Conservation (phyloP, 164 flowering plant genomes). For the Chimonanthus praecox region DNA sequence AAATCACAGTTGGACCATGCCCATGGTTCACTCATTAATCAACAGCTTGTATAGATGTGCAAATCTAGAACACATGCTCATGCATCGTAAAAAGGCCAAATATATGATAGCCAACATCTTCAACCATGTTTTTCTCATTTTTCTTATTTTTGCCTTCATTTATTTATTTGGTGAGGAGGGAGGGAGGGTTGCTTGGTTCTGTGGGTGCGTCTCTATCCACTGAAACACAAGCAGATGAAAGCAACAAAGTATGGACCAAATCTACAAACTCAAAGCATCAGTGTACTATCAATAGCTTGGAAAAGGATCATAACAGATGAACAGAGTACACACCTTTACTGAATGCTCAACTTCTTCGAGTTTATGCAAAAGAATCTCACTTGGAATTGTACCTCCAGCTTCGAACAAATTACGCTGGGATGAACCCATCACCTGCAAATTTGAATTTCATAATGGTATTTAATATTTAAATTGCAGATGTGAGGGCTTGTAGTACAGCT, state of each 20-base stretch:
- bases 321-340: slow-evolving; percentile 46
- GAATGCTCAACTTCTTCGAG: slow-evolving; percentile 74
- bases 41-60: background rate
- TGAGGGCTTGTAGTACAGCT: too few species aligned
- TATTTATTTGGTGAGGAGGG: too few species aligned
- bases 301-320: background rate
- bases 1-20: too few species aligned
- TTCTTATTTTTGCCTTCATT: too few species aligned
- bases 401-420: slow-evolving; percentile 30
- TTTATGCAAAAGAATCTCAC: slow-evolving; percentile 55
- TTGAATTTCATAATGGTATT: too few species aligned
- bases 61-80: background rate
- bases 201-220: background rate
- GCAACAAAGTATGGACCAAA: background rate
- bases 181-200: background rate
- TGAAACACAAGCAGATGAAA: background rate
- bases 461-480: too few species aligned
- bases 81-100: background rate
- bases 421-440: slow-evolving; percentile 35
- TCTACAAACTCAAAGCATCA: background rate
- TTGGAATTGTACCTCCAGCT: slow-evolving; percentile 30
- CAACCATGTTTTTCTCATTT: too few species aligned
- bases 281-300: background rate
- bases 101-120: background rate
- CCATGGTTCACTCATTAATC: background rate